A percentile compares a stretch with the other conserved stretches of the same genome.
Evolutionary conservation across 176 grass and related monocot species (phyloP).

Genomic region (Triticum timopheevii): DNA sequence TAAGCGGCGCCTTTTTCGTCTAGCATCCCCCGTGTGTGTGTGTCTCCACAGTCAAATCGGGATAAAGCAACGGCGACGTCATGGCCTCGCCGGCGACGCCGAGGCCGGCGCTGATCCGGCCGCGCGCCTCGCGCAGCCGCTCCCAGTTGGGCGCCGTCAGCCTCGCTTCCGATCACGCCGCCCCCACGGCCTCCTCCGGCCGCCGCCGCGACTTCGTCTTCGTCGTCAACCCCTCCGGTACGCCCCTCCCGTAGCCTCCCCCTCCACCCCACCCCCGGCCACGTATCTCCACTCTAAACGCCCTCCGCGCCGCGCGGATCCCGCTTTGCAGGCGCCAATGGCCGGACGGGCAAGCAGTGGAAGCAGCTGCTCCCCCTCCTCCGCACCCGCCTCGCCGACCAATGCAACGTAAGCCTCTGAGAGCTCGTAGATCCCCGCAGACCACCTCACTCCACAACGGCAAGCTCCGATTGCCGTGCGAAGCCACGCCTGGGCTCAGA

Average conservation of each 20-base stretch:
- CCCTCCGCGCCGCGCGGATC: neutral
- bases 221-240: conserved; percentile 89
- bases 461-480: neutral
- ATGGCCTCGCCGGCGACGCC: conserved; percentile 36
- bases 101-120: conserved; percentile 32
- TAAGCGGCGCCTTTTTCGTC: neutral
- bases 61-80: conserved; percentile 31
- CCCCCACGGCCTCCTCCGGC: conserved; percentile 28
- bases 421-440: neutral
- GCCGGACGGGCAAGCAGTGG: conserved; percentile 89
- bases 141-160: conserved; percentile 33
- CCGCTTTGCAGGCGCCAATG: conserved; percentile 69
- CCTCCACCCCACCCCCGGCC: neutral
- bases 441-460: neutral
- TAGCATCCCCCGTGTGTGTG: neutral
- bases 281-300: neutral
- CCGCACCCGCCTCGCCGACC: conserved; percentile 66
- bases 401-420: conserved; percentile 66
- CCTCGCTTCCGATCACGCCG: conserved; percentile 31
- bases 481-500: conserved; percentile 17
- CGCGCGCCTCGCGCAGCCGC: conserved; percentile 24
- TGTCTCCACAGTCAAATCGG: neutral
- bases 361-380: conserved; percentile 85
- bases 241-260: neutral
- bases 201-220: conserved; percentile 71